Evolutionary conservation across 2,329 filamentous ascomycete genomes (phyloP).

Genomic region (Acarospora socialis): DNA sequence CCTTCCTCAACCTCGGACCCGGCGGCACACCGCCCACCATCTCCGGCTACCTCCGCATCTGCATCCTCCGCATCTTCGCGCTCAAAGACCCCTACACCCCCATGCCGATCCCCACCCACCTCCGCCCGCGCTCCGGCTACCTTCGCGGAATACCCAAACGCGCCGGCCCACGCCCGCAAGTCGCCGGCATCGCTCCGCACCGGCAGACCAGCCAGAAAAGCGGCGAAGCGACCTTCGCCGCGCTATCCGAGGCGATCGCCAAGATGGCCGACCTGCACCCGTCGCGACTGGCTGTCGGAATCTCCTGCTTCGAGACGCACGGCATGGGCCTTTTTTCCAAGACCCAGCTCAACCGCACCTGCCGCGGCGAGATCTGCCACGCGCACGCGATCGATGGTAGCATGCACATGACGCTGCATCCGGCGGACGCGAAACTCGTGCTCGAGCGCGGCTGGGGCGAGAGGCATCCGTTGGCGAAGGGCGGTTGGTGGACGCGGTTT

Average conservation of each 20-base stretch:
- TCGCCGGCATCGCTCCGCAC: conserved; percentile 68
- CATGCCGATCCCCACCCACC: conserved; percentile 36
- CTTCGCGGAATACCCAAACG: conserved; percentile 48
- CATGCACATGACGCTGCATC: conserved; percentile 68
- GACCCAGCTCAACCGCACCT: conserved; percentile 51
- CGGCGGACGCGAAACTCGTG: conserved; percentile 58
- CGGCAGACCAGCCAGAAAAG: conserved; percentile 59
- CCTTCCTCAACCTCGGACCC: conserved; percentile 63
- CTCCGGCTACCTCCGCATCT: conserved; percentile 57
- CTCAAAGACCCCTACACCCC: conserved; percentile 56
- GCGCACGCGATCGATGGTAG: conserved; percentile 63
- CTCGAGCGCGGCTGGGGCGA: conserved; percentile 70
- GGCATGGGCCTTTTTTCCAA: conserved; percentile 60
- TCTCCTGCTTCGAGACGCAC: conserved; percentile 70
- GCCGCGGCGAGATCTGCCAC: conserved; percentile 70
- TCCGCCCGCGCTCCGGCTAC: conserved; percentile 44
- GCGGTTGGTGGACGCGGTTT: conserved; percentile 48
- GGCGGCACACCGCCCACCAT: conserved; percentile 67
- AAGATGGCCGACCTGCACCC: conserved; percentile 35
- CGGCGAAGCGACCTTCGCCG: conserved; percentile 37
- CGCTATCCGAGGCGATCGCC: conserved; percentile 40
- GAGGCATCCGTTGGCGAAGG: conserved; percentile 36
- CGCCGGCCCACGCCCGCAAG: conserved; percentile 47
- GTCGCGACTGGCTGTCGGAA: conserved; percentile 43
- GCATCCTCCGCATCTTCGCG: conserved; percentile 55